Conservation (phyloP, 176 grass and related monocot genomes). For the Oryza nivara region DNA sequence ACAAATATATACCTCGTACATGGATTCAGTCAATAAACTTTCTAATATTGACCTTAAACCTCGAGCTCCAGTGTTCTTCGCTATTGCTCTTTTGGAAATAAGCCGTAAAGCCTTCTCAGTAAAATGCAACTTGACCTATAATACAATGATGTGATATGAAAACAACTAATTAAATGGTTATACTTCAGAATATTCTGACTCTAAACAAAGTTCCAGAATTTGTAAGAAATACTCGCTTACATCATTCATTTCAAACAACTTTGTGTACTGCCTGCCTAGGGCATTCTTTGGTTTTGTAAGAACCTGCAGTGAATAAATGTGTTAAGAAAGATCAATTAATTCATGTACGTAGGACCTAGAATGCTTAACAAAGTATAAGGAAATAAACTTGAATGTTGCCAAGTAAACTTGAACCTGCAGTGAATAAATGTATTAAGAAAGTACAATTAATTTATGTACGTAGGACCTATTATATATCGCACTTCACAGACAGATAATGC, state of each 20-base stretch:
- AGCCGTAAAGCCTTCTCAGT: constrained; percentile 59
- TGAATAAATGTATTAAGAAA: no score
- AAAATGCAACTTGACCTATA: constrained; percentile 76
- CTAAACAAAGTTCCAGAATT: not conserved
- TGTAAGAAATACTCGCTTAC: constrained; percentile 36
- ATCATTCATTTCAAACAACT: constrained; percentile 81
- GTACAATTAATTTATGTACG: no score
- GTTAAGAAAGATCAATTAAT: constrained; percentile 12
- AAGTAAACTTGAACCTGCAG: not conserved
- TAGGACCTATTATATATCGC: not conserved
- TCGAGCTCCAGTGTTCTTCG: constrained; percentile 69
- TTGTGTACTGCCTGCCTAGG: constrained; percentile 65
- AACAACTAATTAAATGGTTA: not conserved
- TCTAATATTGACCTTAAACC: constrained; percentile 74
- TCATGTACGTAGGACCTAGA: constrained; percentile 25
- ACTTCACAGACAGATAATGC: not conserved
- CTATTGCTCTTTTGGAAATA: constrained; percentile 69
- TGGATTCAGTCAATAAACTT: constrained; percentile 66
- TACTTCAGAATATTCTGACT: constrained; percentile 9
- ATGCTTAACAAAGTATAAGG: constrained; percentile 24
- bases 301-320: constrained; percentile 45
- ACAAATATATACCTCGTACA: constrained; percentile 63
- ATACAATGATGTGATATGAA: not conserved
- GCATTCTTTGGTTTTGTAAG: constrained; percentile 73
- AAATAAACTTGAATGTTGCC: constrained; percentile 16